These are phyloP conservation scores for Rickenella mellea DNA, from an alignment of 768 basidiomycete genomes.

Conservation along the genomic window DNA sequence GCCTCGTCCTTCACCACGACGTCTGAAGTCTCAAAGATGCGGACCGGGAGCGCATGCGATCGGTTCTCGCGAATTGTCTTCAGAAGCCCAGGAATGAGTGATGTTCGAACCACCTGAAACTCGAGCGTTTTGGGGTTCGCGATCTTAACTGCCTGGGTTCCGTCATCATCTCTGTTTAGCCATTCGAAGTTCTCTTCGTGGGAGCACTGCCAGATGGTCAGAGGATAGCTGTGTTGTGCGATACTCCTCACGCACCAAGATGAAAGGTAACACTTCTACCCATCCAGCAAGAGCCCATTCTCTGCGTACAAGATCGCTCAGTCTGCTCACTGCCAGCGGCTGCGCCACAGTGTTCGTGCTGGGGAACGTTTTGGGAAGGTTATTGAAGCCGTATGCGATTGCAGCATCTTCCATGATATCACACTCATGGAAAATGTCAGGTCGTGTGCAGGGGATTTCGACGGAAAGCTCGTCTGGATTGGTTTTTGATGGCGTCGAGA, in stretches of 20 bases:
- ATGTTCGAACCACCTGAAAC: conserved; percentile 96
- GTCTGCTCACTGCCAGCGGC: conserved; percentile 79
- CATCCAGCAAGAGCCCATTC: conserved; percentile 96
- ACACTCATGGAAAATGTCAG: conserved; percentile 96
- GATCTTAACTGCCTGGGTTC: conserved; percentile 75
- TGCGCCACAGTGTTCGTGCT: conserved; percentile 91
- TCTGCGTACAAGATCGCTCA: conserved; percentile 77
- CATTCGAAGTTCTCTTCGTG: conserved; percentile 97
- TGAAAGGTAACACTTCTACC: conserved; percentile 91
- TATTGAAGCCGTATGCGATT: conserved; percentile 97
- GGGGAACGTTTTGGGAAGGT: conserved; percentile 86
- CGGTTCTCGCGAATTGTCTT: conserved; percentile 97
- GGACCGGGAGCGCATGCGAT: conserved; percentile 84
- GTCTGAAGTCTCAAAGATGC: conserved; percentile 90
- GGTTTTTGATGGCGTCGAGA: conserved; percentile 39
- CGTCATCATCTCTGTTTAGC: conserved; percentile 81
- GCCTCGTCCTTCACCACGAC: conserved; percentile 79
- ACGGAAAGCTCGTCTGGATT: conserved; percentile 64
- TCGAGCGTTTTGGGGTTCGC: conserved; percentile 97
- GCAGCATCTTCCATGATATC: conserved; percentile 98
- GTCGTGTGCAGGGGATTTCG: conserved; percentile 85
- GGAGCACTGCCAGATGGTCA: conserved; percentile 59
- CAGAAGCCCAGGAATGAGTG: conserved; percentile 88
- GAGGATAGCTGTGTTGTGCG: neutral
- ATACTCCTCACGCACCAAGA: conserved; percentile 51